These are phyloP conservation scores for Phaseolus lunatus DNA, from an alignment of 306 rosid species.

Conservation along the genomic window DNA sequence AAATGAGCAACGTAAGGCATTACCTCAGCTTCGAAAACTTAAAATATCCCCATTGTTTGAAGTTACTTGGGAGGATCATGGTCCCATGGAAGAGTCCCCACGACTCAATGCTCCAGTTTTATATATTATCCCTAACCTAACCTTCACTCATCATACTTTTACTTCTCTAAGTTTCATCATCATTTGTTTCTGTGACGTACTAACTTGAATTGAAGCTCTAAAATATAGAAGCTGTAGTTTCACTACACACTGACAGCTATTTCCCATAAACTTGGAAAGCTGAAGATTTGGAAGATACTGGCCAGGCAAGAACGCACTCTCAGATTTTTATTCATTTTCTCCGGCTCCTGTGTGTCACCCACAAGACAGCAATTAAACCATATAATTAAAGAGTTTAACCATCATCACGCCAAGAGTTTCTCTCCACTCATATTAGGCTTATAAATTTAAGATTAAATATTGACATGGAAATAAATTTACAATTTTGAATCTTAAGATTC, in stretches of 20 bases:
- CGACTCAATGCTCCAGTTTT: conserved; percentile 25
- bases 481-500: too few species aligned
- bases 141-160: not conserved
- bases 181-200: conserved; percentile 24
- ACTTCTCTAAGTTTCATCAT: not conserved
- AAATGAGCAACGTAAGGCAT: conserved; percentile 27
- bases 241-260: conserved; percentile 33
- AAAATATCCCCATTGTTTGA: conserved; percentile 22
- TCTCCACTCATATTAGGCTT: too few species aligned
- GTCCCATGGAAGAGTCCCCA: conserved; percentile 23
- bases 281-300: conserved; percentile 5
- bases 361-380: not conserved
- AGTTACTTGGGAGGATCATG: not conserved
- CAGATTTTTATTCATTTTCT: conserved; percentile 22
- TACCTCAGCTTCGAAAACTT: conserved; percentile 36
- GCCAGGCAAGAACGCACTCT: not conserved
- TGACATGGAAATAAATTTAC: too few species aligned
- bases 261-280: conserved; percentile 46
- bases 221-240: conserved; percentile 16
- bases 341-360: not conserved
- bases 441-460: too few species aligned
- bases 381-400: not conserved
- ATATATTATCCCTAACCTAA: not conserved
- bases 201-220: conserved; percentile 22
- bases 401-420: too few species aligned